Evolutionary conservation across 176 grass and related monocot species (phyloP).

Genomic region (Carex littledalei): DNA sequence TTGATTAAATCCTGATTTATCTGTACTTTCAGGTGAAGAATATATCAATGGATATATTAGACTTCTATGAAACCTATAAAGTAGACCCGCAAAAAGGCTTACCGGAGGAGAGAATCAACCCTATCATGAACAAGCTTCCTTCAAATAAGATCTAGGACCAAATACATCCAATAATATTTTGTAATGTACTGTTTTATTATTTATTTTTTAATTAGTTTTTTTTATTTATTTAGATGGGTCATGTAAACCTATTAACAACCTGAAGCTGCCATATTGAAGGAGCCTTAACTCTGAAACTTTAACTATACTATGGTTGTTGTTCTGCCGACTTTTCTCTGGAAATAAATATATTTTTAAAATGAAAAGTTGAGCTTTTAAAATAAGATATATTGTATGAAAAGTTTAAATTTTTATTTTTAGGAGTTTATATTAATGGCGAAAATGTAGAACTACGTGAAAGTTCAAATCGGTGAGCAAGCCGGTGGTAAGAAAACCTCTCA

Average conservation of each 20-base stretch:
- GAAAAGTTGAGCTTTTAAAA: too few relatives aligned
- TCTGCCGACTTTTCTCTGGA: too few relatives aligned
- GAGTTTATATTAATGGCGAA: too few relatives aligned
- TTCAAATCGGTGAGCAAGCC: too few relatives aligned
- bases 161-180: not conserved
- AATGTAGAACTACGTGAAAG: too few relatives aligned
- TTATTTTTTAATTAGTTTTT: not conserved
- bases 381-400: too few relatives aligned
- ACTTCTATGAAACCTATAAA: conserved; percentile 80
- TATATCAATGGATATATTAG: conserved; percentile 86
- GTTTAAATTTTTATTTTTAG: too few relatives aligned
- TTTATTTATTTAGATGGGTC: not conserved
- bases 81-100: conserved; percentile 53
- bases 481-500: too few relatives aligned
- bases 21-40: conserved; percentile 56
- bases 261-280: not conserved
- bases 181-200: conserved; percentile 1
- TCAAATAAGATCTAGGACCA: conserved; percentile 34
- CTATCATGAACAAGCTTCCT: conserved; percentile 70
- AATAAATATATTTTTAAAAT: too few relatives aligned
- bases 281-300: not conserved
- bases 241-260: not conserved
- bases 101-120: conserved; percentile 65
- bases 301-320: not conserved
- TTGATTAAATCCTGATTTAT: not conserved